phyloP scores from a whole-genome alignment of 208 protist species.

The Crithidia acanthocephali region DNA sequence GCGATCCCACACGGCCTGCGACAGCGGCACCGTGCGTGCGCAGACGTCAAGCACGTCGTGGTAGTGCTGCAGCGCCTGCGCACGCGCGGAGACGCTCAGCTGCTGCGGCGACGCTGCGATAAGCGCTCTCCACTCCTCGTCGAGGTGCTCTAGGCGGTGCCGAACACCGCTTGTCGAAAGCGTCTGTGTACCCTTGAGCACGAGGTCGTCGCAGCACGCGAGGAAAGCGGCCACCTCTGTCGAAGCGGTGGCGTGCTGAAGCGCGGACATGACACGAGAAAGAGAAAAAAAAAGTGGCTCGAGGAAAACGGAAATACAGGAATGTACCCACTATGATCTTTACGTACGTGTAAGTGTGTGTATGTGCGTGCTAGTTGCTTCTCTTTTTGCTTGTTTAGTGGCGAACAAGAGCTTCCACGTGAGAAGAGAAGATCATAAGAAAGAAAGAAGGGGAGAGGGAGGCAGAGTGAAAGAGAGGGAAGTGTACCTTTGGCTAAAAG shows the following conservation, averaged over 20 bases:
- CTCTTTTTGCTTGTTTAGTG: neutral
- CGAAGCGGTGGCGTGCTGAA: conserved; percentile 11
- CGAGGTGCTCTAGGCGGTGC: conserved; percentile 27
- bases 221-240: conserved; percentile 24
- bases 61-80: conserved; percentile 45
- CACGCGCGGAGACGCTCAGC: conserved; percentile 2
- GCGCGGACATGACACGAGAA: conserved; percentile 17
- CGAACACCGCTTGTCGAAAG: conserved; percentile 12
- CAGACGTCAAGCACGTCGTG: conserved; percentile 35
- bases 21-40: conserved; percentile 35
- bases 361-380: neutral
- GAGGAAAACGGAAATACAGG: neutral
- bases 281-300: neutral
- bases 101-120: neutral
- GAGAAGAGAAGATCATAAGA: neutral
- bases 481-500: too few relatives aligned
- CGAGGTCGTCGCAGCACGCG: conserved; percentile 21
- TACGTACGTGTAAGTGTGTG: too few relatives aligned
- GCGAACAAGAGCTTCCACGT: too few relatives aligned
- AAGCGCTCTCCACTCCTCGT: conserved; percentile 13
- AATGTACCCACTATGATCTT: too few relatives aligned
- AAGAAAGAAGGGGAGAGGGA: neutral
- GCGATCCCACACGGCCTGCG: conserved; percentile 4
- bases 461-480: too few relatives aligned
- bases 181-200: conserved; percentile 23